Evolutionary conservation across 768 basidiomycete genomes (phyloP), one percentile per base, ranked within the genome.

Genomic region (Psilocybe azurescens): DNA sequence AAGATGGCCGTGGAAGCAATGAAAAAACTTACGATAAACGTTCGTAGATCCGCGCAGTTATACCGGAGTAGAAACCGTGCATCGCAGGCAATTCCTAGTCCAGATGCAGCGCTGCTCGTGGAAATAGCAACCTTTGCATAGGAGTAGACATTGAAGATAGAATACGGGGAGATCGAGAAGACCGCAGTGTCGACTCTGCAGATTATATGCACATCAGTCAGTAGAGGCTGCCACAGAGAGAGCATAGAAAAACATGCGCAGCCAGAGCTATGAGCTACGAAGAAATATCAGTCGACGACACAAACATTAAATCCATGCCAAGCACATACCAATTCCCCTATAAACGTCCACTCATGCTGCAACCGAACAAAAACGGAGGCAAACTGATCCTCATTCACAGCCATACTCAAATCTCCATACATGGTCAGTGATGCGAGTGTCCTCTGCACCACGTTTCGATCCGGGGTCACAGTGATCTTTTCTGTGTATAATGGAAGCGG

Each of bases 11-110:
- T 7, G 60, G 14, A 48, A 32, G n/a, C 4, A 41, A 33, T 39
- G 39, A 36, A 28, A 32, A 13, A n/a, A 72, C 83, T 39, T 60
- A 88, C 89, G 59, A 82, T 79, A 65, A 89, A 89, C 11, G 82
- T 86, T 0, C 73, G 65, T 0, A 82, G 64, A 57, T 83, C 80
- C 3, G 77, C 79, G 73, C 86, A 85, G 63, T 77, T 81, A 70
- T 91, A 93, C 2, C 78, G 76, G 4, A 92, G 73, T 20, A 90
- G 71, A 72, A 90, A 87, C 88, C 88, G 91, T 0, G 84, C 82
- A 53, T 86, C 85, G 57, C 82, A 81, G 5, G 83, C 75, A 54
- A 91, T 82, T 1, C 90, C 91, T 16, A 91, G 78, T 0, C 87
- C 89, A 0, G 89, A 86, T 5, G 85, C 77, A 14, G 88, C 75